phyloP scores from a whole-genome alignment of 2,329 filamentous ascomycete genomes.

The Beauveria medogensis region DNA sequence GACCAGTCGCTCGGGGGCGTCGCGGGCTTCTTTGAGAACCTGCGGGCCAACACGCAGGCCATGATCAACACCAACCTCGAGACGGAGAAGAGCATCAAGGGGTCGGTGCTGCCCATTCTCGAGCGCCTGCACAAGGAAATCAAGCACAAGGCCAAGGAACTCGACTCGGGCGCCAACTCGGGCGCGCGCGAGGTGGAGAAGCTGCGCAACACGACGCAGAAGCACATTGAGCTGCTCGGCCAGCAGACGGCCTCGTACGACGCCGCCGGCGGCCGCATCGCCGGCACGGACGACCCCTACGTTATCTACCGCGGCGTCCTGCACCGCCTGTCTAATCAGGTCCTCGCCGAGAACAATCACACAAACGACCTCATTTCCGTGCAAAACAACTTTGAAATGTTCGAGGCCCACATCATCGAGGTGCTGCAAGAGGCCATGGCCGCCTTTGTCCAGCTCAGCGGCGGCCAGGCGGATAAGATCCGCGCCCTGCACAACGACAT shows the following conservation, averaged over 20 bases:
- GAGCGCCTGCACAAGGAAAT: conserved; percentile 91
- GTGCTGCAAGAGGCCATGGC: conserved; percentile 76
- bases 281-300: conserved; percentile 76
- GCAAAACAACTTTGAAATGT: conserved; percentile 82
- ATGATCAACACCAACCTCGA: conserved; percentile 84
- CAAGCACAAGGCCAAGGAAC: conserved; percentile 91
- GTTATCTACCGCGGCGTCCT: conserved; percentile 73
- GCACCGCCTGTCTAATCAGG: conserved; percentile 81
- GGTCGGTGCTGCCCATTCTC: conserved; percentile 76
- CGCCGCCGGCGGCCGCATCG: conserved; percentile 62
- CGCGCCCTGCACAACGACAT: conserved; percentile 79
- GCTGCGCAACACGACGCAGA: conserved; percentile 76
- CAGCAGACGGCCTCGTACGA: conserved; percentile 77
- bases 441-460: conserved; percentile 73
- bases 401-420: conserved; percentile 78
- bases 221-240: conserved; percentile 89
- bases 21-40: conserved; percentile 86
- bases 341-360: conserved; percentile 93
- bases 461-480: conserved; percentile 73
- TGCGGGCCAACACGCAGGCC: conserved; percentile 85
- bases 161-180: conserved; percentile 72
- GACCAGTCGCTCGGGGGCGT: conserved; percentile 83
- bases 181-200: conserved; percentile 87
- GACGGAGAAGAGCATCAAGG: conserved; percentile 84
- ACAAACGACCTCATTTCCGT: conserved; percentile 82